Evolutionary conservation across 768 basidiomycete species (phyloP).

Genomic region (Collybia sp.): DNA sequence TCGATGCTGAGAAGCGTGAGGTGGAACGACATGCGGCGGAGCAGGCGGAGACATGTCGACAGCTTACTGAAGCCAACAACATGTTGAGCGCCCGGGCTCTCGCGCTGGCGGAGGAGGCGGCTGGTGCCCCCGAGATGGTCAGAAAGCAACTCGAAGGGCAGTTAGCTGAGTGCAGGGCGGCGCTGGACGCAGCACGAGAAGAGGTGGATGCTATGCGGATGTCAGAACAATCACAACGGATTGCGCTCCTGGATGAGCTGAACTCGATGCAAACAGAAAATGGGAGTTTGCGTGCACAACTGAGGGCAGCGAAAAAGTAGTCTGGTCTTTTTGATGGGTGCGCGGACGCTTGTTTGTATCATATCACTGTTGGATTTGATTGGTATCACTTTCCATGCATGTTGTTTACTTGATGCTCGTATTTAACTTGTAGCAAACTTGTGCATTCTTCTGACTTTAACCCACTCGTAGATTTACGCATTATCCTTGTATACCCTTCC

Average conservation of each 20-base stretch:
- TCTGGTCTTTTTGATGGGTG: no score
- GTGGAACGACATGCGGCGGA: slow-evolving; percentile 66
- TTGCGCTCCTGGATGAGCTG: slow-evolving; percentile 85
- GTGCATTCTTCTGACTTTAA: no score
- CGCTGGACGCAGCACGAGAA: slow-evolving; percentile 59
- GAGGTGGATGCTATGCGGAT: slow-evolving; percentile 65
- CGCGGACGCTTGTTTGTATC: no score
- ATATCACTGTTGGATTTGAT: no score
- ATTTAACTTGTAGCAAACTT: no score
- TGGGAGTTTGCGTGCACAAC: slow-evolving; percentile 59
- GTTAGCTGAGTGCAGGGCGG: slow-evolving; percentile 53
- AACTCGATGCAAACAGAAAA: slow-evolving; percentile 83
- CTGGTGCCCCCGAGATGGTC: slow-evolving; percentile 49
- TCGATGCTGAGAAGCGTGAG: slow-evolving; percentile 58
- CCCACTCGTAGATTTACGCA: no score
- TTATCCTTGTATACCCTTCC: no score
- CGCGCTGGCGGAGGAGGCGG: slow-evolving; percentile 65
- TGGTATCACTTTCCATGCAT: no score
- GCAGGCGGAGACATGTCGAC: slow-evolving; percentile 67
- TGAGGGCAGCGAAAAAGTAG: slow-evolving; percentile 56
- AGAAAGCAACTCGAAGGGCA: slow-evolving; percentile 62
- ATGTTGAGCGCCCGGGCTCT: slow-evolving; percentile 69
- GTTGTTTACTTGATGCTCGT: no score
- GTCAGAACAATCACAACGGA: slow-evolving; percentile 77
- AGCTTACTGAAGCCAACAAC: slow-evolving; percentile 78